phyloP scores from a whole-genome alignment of 2,329 filamentous ascomycete genomes.

The Aureobasidium lini region DNA sequence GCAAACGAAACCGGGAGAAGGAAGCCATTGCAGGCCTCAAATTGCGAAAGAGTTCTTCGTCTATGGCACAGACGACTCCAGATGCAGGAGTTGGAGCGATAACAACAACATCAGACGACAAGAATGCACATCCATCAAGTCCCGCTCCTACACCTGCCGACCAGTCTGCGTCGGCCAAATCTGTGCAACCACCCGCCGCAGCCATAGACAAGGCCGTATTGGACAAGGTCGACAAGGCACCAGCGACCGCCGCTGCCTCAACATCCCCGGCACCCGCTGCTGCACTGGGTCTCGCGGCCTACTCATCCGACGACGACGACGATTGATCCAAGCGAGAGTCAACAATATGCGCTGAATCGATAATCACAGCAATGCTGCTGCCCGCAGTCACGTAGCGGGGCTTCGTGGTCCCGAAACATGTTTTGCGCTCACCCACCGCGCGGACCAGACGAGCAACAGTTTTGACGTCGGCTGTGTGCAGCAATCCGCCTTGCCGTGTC shows the following conservation, averaged over 20 bases:
- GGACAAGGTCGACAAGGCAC: not conserved
- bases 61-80: not conserved
- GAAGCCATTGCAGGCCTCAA: constrained; percentile 37
- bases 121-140: not conserved
- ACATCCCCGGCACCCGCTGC: constrained; percentile 2
- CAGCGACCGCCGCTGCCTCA: not conserved
- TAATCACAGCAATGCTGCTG: not conserved
- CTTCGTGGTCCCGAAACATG: constrained; percentile 2
- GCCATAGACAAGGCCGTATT: not conserved
- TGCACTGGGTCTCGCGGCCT: constrained; percentile 11
- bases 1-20: constrained; percentile 39
- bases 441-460: not conserved
- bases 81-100: not conserved
- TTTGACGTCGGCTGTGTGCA: constrained; percentile 10
- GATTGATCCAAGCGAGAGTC: constrained; percentile 5
- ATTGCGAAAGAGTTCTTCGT: constrained; percentile 32
- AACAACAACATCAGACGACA: not conserved
- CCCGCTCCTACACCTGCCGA: not conserved
- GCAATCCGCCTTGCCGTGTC: constrained; percentile 1
- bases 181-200: constrained; percentile 2
- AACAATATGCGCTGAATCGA: not conserved
- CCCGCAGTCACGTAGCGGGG: not conserved
- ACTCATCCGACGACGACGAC: constrained; percentile 12
- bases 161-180: not conserved
- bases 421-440: constrained; percentile 2